A percentile compares a stretch with the other conserved stretches of the same genome.
Evolutionary conservation across 2,329 filamentous ascomycete species (phyloP).

Genomic region (Hypoxylon sp.): DNA sequence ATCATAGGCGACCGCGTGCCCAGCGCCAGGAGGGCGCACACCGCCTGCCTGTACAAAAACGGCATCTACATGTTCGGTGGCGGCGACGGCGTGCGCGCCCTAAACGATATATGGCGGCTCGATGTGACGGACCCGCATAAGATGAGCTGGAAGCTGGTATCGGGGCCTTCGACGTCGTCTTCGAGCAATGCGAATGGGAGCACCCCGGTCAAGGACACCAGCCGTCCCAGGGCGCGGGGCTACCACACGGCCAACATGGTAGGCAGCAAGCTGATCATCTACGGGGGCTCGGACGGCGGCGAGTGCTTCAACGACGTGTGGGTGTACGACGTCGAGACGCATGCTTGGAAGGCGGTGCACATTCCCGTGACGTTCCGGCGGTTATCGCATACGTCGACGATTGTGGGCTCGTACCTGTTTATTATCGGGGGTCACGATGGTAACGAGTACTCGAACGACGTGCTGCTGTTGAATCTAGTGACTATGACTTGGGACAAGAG

Average conservation of each 20-base stretch:
- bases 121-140: slow-evolving; percentile 76
- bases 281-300: slow-evolving; percentile 77
- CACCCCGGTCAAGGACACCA: slow-evolving; percentile 40
- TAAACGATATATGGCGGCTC: slow-evolving; percentile 81
- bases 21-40: slow-evolving; percentile 75
- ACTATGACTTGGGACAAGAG: slow-evolving; percentile 82
- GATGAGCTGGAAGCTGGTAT: slow-evolving; percentile 78
- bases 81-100: slow-evolving; percentile 77
- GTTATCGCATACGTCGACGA: slow-evolving; percentile 77
- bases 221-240: slow-evolving; percentile 74
- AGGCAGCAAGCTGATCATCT: slow-evolving; percentile 79
- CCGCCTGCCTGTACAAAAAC: slow-evolving; percentile 79
- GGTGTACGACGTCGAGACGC: slow-evolving; percentile 78
- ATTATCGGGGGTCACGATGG: slow-evolving; percentile 80
- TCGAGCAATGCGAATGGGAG: slow-evolving; percentile 29
- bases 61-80: slow-evolving; percentile 81
- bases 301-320: slow-evolving; percentile 82
- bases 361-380: slow-evolving; percentile 74
- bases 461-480: slow-evolving; percentile 77
- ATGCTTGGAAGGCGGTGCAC: slow-evolving; percentile 70
- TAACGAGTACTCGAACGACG: slow-evolving; percentile 77
- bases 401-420: slow-evolving; percentile 79
- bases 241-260: slow-evolving; percentile 83
- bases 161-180: slow-evolving; percentile 54
- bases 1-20: slow-evolving; percentile 72